phyloP scores from a whole-genome alignment of 768 basidiomycete genomes.

The Imleria badia region DNA sequence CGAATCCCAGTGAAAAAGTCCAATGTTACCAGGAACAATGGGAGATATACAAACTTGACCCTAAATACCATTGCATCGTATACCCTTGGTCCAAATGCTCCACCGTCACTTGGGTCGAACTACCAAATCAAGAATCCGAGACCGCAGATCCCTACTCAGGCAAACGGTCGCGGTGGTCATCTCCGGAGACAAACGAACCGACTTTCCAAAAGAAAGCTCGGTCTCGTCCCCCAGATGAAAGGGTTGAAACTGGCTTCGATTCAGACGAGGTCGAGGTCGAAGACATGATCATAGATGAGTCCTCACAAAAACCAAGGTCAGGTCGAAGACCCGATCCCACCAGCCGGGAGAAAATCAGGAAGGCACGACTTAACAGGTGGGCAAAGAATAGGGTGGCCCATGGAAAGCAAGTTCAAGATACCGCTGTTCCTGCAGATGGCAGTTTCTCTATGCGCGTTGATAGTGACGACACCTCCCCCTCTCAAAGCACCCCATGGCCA shows the following conservation, averaged over 20 bases:
- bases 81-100: conserved; percentile 39
- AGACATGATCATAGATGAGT: conserved; percentile 47
- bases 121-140: conserved; percentile 5
- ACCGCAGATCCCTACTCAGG: conserved; percentile 9
- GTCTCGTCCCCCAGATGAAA: conserved; percentile 16
- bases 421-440: conserved; percentile 23
- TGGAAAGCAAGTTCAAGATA: conserved; percentile 33
- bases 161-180: conserved; percentile 30
- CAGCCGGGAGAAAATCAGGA: conserved; percentile 32
- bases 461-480: conserved; percentile 15
- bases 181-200: conserved; percentile 20
- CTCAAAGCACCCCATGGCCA: conserved; percentile 19
- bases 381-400: conserved; percentile 18
- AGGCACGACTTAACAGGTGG: conserved; percentile 30
- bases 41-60: conserved; percentile 84
- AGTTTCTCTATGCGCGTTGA: conserved; percentile 35
- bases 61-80: conserved; percentile 66
- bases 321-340: conserved; percentile 23
- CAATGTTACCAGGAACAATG: conserved; percentile 73
- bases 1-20: conserved; percentile 41
- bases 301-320: conserved; percentile 17
- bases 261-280: conserved; percentile 49
- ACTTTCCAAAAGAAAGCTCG: conserved; percentile 29
- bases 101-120: conserved; percentile 22
- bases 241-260: conserved; percentile 24